Conservation (phyloP, 2,329 filamentous ascomycete genomes). For the Aureobasidium vineae region DNA sequence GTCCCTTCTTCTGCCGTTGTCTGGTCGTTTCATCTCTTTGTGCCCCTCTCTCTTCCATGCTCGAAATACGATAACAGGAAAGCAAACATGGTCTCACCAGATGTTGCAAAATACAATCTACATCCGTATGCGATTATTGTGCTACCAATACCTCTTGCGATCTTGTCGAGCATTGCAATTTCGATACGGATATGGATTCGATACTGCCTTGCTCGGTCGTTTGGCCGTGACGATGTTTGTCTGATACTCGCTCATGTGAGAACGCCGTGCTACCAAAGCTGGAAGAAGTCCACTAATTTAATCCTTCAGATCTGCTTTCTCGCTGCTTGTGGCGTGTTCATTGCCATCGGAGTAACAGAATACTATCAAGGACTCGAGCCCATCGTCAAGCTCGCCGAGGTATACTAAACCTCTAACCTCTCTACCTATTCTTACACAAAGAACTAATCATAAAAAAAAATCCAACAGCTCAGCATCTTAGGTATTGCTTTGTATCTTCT, state of each 20-base stretch:
- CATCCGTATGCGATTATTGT: conserved; percentile 15
- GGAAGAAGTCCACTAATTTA: not conserved
- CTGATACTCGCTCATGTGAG: conserved; percentile 13
- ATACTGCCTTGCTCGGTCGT: not conserved
- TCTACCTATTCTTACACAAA: not conserved
- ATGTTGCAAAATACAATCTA: conserved; percentile 16
- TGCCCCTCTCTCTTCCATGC: not conserved
- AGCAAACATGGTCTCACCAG: conserved; percentile 14
- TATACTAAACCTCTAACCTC: not conserved
- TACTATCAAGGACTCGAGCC: conserved; percentile 20
- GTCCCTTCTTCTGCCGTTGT: not conserved
- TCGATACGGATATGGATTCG: conserved; percentile 19
- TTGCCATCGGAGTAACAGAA: conserved; percentile 22
- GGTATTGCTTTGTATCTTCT: conserved; percentile 25
- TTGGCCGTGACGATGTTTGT: conserved; percentile 17
- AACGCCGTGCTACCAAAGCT: too few species aligned
- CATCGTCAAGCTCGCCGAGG: not conserved
- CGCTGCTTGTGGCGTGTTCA: conserved; percentile 18
- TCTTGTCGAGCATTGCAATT: conserved; percentile 4
- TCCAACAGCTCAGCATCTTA: conserved; percentile 2
- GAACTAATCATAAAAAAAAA: not conserved
- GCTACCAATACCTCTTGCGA: not conserved
- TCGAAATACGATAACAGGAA: not conserved
- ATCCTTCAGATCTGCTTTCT: conserved; percentile 25
- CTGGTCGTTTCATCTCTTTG: not conserved